A percentile compares a stretch with the other conserved stretches of the same genome.
Evolutionary conservation across 2,329 filamentous ascomycete species (phyloP).

Genomic region (Pseudogymnoascus sp.): DNA sequence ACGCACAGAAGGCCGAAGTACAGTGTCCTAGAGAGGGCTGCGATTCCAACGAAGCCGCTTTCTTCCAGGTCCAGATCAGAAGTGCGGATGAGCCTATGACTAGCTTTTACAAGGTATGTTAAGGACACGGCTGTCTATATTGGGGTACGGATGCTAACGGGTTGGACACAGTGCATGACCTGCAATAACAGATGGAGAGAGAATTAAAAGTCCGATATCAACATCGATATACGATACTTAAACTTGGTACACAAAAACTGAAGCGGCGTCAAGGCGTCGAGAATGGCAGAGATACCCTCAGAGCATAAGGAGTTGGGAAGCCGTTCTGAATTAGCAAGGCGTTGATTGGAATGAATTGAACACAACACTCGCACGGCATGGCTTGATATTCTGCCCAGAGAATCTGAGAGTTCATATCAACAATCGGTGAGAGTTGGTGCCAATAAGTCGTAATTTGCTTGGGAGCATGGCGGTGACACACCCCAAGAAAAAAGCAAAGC

Average conservation of each 20-base stretch:
- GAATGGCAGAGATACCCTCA: background rate
- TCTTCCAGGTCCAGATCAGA: slow-evolving; percentile 94
- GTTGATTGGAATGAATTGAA: background rate
- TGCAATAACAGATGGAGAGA: slow-evolving; percentile 60
- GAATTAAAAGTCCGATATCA: slow-evolving; percentile 34
- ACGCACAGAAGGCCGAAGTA: slow-evolving; percentile 73
- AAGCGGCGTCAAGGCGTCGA: background rate
- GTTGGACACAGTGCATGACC: slow-evolving; percentile 49
- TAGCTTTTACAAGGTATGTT: slow-evolving; percentile 74
- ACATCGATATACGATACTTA: background rate
- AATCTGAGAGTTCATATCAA: background rate
- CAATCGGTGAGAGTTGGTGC: background rate
- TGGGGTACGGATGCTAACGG: slow-evolving; percentile 10
- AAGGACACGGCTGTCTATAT: slow-evolving; percentile 11
- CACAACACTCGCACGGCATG: background rate
- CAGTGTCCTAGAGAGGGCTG: slow-evolving; percentile 79
- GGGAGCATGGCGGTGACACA: slow-evolving; percentile 1
- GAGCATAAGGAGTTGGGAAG: background rate
- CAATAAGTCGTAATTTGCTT: background rate
- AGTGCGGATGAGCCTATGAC: slow-evolving; percentile 99
- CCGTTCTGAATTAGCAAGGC: background rate
- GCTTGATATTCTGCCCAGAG: background rate
- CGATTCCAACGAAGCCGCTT: slow-evolving; percentile 76
- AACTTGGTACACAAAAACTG: background rate
- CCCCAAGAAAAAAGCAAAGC: background rate